These are phyloP conservation scores for Exophiala viscosa DNA, from an alignment of 2,329 filamentous ascomycete genomes.

Conservation along the genomic window DNA sequence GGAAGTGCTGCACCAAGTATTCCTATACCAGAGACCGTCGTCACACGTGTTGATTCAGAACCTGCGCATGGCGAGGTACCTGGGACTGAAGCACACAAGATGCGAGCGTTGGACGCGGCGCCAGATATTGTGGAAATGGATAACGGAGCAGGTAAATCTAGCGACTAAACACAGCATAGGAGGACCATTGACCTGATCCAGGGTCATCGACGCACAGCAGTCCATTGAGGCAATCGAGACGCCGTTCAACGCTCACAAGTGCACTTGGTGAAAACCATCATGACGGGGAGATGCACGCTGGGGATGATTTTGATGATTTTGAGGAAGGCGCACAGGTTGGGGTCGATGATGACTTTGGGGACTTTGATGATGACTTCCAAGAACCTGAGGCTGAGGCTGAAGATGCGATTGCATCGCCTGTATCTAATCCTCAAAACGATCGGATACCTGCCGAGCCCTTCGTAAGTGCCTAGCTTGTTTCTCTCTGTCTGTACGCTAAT, in stretches of 20 bases:
- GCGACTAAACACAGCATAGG: conserved; percentile 38
- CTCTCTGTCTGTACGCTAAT: conserved; percentile 13
- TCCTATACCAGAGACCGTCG: conserved; percentile 41
- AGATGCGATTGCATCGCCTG: conserved; percentile 25
- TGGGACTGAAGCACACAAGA: conserved; percentile 38
- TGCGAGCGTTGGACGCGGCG: conserved; percentile 40
- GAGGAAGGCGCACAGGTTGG: conserved; percentile 50
- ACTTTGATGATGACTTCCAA: conserved; percentile 68
- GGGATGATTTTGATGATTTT: conserved; percentile 56
- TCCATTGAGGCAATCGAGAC: conserved; percentile 35
- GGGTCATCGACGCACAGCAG: conserved; percentile 55
- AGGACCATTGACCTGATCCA: conserved; percentile 59
- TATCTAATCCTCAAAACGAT: conserved; percentile 32
- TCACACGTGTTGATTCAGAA: conserved; percentile 43
- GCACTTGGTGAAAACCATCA: conserved; percentile 25
- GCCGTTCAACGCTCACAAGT: conserved; percentile 28
- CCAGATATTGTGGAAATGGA: conserved; percentile 43
- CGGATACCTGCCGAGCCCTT: conserved; percentile 18
- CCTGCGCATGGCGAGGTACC: conserved; percentile 35
- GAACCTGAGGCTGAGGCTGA: conserved; percentile 34
- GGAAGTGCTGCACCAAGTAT: conserved; percentile 8
- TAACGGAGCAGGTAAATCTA: conserved; percentile 56
- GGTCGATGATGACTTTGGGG: conserved; percentile 56
- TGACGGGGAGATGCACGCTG: conserved; percentile 62
- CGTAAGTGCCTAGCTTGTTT: conserved; percentile 29